A percentile compares a stretch with the other conserved stretches of the same genome.
Evolutionary conservation across 2,329 filamentous ascomycete genomes (phyloP).

Genomic region (Zymoseptoria crescenta): DNA sequence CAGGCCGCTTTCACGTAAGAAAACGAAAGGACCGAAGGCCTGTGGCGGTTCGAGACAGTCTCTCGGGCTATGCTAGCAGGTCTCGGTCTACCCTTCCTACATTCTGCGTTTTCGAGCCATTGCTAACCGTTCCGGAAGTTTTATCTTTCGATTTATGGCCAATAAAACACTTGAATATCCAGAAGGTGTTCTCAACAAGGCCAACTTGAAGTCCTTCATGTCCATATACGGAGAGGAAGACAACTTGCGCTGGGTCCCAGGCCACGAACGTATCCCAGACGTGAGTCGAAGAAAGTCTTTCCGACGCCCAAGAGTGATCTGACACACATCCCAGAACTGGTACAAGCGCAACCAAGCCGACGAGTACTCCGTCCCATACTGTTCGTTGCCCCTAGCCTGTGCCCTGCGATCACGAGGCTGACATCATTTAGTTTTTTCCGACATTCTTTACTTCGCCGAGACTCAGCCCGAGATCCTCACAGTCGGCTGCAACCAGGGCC

Average conservation of each 20-base stretch:
- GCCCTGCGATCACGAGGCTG: background rate
- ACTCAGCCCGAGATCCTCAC: conserved; percentile 22
- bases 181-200: conserved; percentile 30
- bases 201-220: conserved; percentile 35
- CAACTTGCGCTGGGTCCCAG: conserved; percentile 26
- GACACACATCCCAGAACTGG: conserved; percentile 33
- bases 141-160: conserved; percentile 34
- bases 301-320: conserved; percentile 12
- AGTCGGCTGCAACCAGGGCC: conserved; percentile 32
- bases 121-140: background rate
- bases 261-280: conserved; percentile 36
- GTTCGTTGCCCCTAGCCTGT: conserved; percentile 5
- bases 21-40: too few species aligned
- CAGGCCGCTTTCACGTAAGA: conserved; percentile 23
- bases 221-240: conserved; percentile 30
- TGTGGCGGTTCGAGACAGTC: too few species aligned
- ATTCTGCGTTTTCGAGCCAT: background rate
- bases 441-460: conserved; percentile 23
- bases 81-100: too few species aligned
- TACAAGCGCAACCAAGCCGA: conserved; percentile 26
- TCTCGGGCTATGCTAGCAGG: too few species aligned
- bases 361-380: conserved; percentile 29
- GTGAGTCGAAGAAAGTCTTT: conserved; percentile 18
- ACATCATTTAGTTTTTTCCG: conserved; percentile 19
- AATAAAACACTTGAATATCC: conserved; percentile 35